phyloP scores from a whole-genome alignment of 108 stramenopile species.

The Stephanodiscus triporus region DNA sequence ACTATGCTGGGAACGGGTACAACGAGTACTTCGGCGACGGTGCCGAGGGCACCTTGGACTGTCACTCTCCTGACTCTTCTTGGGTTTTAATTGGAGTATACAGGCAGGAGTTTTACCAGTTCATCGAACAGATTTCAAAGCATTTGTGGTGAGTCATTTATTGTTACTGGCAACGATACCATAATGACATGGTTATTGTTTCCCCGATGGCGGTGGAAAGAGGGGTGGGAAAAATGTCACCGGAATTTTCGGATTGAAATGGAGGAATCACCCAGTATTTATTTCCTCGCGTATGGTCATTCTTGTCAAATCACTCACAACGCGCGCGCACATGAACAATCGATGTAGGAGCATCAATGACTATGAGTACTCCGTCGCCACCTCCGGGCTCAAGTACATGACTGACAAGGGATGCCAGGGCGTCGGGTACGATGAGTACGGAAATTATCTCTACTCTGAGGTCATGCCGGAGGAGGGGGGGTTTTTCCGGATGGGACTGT shows the following conservation, averaged over 20 bases:
- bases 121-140: conserved; percentile 89
- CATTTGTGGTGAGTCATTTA: conserved; percentile 69
- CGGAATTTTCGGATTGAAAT: neutral
- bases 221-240: neutral
- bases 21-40: conserved; percentile 72
- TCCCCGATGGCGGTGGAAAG: neutral
- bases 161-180: too few species aligned
- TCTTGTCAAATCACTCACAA: neutral
- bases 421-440: conserved; percentile 60
- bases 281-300: too few species aligned
- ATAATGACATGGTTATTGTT: neutral
- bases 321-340: neutral
- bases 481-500: conserved; percentile 71
- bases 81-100: conserved; percentile 87
- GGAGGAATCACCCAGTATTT: neutral
- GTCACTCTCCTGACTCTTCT: conserved; percentile 75
- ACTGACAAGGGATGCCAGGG: conserved; percentile 71
- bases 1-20: conserved; percentile 81
- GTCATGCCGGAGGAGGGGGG: conserved; percentile 64
- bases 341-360: conserved; percentile 67
- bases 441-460: conserved; percentile 66
- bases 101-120: conserved; percentile 90
- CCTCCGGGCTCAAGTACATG: conserved; percentile 87
- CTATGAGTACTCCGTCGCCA: conserved; percentile 84
- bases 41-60: conserved; percentile 63